Evolutionary conservation across 2,329 filamentous ascomycete species (phyloP), one percentile per base, ranked within the genome.

Genomic region (Cladosporium sp.): DNA sequence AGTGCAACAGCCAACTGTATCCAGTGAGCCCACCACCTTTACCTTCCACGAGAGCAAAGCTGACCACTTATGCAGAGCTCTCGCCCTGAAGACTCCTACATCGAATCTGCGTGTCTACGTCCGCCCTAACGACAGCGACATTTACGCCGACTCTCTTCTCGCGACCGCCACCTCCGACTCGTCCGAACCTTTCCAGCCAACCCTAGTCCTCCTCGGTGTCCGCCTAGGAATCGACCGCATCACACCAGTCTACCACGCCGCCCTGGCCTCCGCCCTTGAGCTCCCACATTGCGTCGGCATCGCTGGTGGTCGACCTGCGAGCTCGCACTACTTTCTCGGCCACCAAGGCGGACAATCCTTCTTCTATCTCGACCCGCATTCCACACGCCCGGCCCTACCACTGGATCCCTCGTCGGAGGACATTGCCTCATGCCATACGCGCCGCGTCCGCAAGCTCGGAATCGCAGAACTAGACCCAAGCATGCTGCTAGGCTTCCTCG

Each of bases 381-480:
- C 87, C 65, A 96, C 93, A 1, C 86, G 92, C 49, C 83, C 88
- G 9, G 84, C 88, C 3, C 78, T 97, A 2, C 85, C 88, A 0
- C 71, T 80, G 0, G 73, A 76, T 6, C 75, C 84, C 1, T 85
- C 85, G 0, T 69, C 78, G 7, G 88, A 90, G 66, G 92, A 97
- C 60, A 72, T 96, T 15, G 84, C 88, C 58, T 88, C 88, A 0
- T 97, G 91, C 69, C 93, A 99, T 72, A 97, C 92, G 0, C 84
- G 90, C 52, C 87, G 93, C 50, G 77, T 99, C 17, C 86, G 93
- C 38, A 84, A 89, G 58, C 81, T 99, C 30, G 88, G 94, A 65
- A 82, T 99, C 51, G 86, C 86, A 60, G 92, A 97, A 70, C 94
- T 99, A 90, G 94, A 99, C 68, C 94, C 94, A 0, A 97, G 92